Evolutionary conservation across 768 basidiomycete genomes (phyloP).

Genomic region (Candolleomyces aberdarensis): DNA sequence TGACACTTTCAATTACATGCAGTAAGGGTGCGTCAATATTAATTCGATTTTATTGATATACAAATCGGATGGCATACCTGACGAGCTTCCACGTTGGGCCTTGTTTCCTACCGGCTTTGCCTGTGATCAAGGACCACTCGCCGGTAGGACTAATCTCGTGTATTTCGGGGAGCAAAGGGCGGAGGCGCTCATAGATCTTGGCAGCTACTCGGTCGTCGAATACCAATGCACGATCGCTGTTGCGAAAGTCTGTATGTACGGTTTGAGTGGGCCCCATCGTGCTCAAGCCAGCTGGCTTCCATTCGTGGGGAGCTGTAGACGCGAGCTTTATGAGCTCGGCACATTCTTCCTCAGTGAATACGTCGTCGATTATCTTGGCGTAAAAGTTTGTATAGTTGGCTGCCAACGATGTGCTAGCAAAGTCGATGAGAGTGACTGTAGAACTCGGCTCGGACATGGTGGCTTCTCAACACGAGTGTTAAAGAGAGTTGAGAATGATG

Average conservation of each 20-base stretch:
- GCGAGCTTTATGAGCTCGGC: constrained; percentile 26
- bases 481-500: not conserved
- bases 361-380: constrained; percentile 35
- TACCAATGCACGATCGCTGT: constrained; percentile 32
- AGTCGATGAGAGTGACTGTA: constrained; percentile 18
- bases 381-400: constrained; percentile 29
- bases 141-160: constrained; percentile 25
- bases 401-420: constrained; percentile 26
- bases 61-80: constrained; percentile 21
- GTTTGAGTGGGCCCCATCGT: constrained; percentile 17
- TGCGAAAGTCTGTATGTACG: constrained; percentile 30
- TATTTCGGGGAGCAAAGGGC: constrained; percentile 31
- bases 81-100: constrained; percentile 32
- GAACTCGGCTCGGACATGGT: not conserved
- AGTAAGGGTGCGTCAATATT: not conserved
- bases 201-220: constrained; percentile 26
- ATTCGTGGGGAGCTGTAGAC: constrained; percentile 18
- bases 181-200: constrained; percentile 28
- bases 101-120: constrained; percentile 24
- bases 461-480: not conserved
- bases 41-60: too few relatives aligned
- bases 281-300: constrained; percentile 32
- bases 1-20: constrained; percentile 22
- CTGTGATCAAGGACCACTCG: constrained; percentile 29
- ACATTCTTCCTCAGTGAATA: constrained; percentile 36